phyloP scores from a whole-genome alignment of 805 yeast species.

The Candida sakaeoensis region DNA sequence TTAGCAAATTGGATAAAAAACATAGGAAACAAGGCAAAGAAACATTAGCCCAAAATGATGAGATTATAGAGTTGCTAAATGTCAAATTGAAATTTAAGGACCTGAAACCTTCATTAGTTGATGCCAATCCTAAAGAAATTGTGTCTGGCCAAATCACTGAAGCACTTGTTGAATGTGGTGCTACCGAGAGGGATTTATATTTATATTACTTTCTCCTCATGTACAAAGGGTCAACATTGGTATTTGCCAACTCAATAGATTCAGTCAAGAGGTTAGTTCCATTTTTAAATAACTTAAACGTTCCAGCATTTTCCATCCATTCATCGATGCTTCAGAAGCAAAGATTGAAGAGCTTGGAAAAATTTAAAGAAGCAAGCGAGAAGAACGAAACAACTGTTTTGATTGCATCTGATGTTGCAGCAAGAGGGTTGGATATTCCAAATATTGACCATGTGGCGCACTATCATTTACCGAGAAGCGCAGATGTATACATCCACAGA shows the following conservation, averaged over 20 bases:
- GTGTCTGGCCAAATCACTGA: constrained; percentile 76
- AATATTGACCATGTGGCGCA: constrained; percentile 91
- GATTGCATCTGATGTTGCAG: constrained; percentile 96
- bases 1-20: constrained; percentile 60
- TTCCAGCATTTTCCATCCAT: constrained; percentile 76
- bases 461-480: constrained; percentile 90
- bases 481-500: constrained; percentile 91
- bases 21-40: constrained; percentile 24
- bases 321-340: constrained; percentile 95
- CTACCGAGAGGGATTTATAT: constrained; percentile 84
- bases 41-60: constrained; percentile 45
- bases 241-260: constrained; percentile 94
- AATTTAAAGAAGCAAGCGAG: constrained; percentile 55
- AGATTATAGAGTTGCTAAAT: constrained; percentile 62
- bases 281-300: constrained; percentile 61
- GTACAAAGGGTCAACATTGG: constrained; percentile 86
- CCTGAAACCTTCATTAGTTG: constrained; percentile 65
- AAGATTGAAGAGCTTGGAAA: constrained; percentile 79
- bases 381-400: constrained; percentile 58
- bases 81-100: constrained; percentile 69
- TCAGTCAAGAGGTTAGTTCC: constrained; percentile 85
- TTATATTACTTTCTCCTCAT: constrained; percentile 80
- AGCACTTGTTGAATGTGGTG: constrained; percentile 86
- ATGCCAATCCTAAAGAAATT: constrained; percentile 80
- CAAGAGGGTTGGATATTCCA: constrained; percentile 93